Conservation (phyloP, 139 green algal genomes). For the Volvox reticuliferus region DNA sequence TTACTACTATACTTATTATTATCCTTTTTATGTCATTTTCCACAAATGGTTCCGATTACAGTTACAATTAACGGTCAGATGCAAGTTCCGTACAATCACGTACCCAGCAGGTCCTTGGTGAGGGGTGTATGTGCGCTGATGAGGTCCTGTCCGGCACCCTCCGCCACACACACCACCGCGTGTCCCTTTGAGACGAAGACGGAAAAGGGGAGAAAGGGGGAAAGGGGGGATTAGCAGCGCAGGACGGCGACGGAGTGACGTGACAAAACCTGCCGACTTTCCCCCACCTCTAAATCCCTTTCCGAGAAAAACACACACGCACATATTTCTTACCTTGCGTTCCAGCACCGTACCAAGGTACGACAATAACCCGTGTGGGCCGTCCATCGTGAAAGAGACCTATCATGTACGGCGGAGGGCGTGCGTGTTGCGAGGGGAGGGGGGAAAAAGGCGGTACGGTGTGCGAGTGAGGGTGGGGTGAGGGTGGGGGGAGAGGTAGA, state of each 20-base stretch:
- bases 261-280: no score
- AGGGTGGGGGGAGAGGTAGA: no score
- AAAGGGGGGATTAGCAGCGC: no score
- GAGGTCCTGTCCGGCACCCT: conserved; percentile 89
- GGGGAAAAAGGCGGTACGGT: not conserved
- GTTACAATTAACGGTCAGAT: no score
- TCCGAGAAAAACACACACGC: no score
- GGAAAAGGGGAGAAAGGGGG: not conserved
- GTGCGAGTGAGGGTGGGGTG: no score
- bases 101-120: not conserved
- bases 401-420: not conserved
- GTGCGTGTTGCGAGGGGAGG: not conserved
- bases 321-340: conserved; percentile 44
- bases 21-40: no score
- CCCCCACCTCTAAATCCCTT: no score
- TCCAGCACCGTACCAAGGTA: conserved; percentile 83
- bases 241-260: no score
- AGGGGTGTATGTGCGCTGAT: conserved; percentile 34
- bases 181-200: conserved; percentile 48
- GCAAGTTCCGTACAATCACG: not conserved
- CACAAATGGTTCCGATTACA: no score
- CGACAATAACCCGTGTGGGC: conserved; percentile 77
- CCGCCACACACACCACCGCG: conserved; percentile 86
- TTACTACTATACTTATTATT: no score
- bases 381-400: conserved; percentile 78